Percentiles rank a stretch among this genome's conserved stretches.
phyloP scores from a whole-genome alignment of 2,329 filamentous ascomycete species.

The Sporothrix curviconia region DNA sequence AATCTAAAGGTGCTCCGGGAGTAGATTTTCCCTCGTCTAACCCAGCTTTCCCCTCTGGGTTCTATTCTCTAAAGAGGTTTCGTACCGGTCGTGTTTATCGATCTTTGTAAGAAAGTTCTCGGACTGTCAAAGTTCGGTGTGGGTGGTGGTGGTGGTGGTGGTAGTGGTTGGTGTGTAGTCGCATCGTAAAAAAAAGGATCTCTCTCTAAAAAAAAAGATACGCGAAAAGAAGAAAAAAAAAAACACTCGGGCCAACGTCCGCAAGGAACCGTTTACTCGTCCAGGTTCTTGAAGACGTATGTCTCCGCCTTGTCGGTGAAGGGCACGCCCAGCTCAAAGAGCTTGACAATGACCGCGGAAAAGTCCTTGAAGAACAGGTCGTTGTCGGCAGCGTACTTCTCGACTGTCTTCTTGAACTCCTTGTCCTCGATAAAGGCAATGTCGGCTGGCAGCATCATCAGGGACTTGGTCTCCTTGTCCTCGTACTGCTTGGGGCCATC shows the following conservation, averaged over 20 bases:
- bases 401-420: constrained; percentile 70
- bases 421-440: constrained; percentile 84
- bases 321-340: constrained; percentile 92
- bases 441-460: constrained; percentile 98
- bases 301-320: constrained; percentile 61
- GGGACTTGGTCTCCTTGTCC: constrained; percentile 75
- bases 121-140: too few species aligned
- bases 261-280: constrained; percentile 25
- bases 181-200: too few species aligned
- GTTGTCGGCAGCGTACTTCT: constrained; percentile 87
- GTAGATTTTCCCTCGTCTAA: background rate
- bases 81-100: background rate
- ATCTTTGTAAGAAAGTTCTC: background rate
- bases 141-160: background rate
- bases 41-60: background rate
- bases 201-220: background rate
- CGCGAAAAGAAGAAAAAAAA: background rate
- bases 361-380: constrained; percentile 94
- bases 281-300: constrained; percentile 58
- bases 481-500: constrained; percentile 85
- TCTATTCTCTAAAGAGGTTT: background rate
- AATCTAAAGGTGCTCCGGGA: background rate
- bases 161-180: background rate
- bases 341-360: constrained; percentile 64
- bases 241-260: too few species aligned